Conservation (phyloP, 2,329 filamentous ascomycete species). For the Pleomassaria siparia region DNA sequence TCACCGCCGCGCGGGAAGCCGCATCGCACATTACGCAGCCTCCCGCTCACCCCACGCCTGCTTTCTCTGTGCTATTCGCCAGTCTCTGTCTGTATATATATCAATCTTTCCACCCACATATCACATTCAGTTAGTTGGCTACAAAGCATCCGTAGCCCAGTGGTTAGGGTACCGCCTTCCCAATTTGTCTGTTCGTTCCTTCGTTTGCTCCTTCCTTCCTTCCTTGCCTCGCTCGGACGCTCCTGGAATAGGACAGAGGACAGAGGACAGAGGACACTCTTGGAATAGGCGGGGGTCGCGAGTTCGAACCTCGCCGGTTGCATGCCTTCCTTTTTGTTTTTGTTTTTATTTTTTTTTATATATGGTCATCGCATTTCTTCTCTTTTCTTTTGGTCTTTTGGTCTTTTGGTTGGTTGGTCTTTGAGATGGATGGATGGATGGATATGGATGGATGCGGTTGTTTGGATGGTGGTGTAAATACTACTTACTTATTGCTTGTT, state of each 20-base stretch:
- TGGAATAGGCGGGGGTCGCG: conserved; percentile 7
- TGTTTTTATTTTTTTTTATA: neutral
- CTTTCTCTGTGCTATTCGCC: neutral
- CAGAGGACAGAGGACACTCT: no score
- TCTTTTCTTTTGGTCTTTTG: no score
- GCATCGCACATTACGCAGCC: conserved; percentile 16
- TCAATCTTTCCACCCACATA: neutral
- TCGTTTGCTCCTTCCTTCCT: no score
- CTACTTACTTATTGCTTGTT: no score
- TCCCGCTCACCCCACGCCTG: conserved; percentile 8
- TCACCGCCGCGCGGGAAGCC: conserved; percentile 12
- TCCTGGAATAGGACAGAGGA: no score
- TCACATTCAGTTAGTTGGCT: neutral
- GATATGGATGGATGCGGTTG: no score
- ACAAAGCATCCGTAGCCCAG: conserved; percentile 36
- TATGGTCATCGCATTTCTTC: no score
- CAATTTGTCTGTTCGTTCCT: conserved; percentile 18
- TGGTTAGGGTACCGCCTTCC: conserved; percentile 46
- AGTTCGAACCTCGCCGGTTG: conserved; percentile 30
- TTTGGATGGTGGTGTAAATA: no score
- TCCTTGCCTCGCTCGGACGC: no score
- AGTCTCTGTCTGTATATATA: neutral
- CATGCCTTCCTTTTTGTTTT: conserved; percentile 2
- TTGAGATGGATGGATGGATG: no score
- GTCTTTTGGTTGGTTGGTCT: no score